Evolutionary conservation across 257 asterid genomes (phyloP).

Genomic region (Plectranthus barbatus): DNA sequence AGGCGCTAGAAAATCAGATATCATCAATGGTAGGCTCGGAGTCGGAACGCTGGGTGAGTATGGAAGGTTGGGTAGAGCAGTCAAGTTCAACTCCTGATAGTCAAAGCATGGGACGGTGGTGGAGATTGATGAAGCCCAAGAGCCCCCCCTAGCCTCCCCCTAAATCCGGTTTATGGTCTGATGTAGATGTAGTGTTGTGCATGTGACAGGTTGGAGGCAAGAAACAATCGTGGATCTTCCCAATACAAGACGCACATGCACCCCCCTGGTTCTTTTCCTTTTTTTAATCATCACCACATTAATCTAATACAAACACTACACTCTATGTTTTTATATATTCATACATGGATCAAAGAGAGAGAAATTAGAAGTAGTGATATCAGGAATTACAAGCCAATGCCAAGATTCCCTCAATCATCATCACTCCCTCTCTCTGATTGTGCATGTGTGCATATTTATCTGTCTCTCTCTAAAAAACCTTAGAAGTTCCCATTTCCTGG

Average conservation of each 20-base stretch:
- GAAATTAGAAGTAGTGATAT: not conserved
- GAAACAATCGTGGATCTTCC: slow-evolving; percentile 17
- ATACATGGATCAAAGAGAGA: not conserved
- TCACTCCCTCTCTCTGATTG: slow-evolving; percentile 18
- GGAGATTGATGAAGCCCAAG: not conserved
- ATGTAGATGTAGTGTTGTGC: not conserved
- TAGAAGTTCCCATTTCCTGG: slow-evolving; percentile 36
- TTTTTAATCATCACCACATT: not conserved
- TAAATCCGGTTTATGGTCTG: slow-evolving; percentile 9
- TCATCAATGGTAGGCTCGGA: too few relatives aligned
- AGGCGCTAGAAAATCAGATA: too few relatives aligned
- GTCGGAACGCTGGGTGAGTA: too few relatives aligned
- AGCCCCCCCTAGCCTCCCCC: too few relatives aligned
- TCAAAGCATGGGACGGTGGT: too few relatives aligned
- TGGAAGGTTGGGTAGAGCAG: too few relatives aligned
- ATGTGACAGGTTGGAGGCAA: slow-evolving; percentile 20
- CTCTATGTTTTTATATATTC: not conserved
- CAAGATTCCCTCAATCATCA: not conserved
- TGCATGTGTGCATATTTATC: not conserved
- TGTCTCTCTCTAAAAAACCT: not conserved
- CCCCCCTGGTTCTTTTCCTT: slow-evolving; percentile 2
- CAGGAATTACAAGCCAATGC: slow-evolving; percentile 5
- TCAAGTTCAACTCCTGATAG: too few relatives aligned
- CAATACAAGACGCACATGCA: slow-evolving; percentile 28
- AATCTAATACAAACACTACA: not conserved